Base-by-base conservation (phyloP, 2,329 filamentous ascomycete genomes). In the Ceratocystis alfenasii region DNA sequence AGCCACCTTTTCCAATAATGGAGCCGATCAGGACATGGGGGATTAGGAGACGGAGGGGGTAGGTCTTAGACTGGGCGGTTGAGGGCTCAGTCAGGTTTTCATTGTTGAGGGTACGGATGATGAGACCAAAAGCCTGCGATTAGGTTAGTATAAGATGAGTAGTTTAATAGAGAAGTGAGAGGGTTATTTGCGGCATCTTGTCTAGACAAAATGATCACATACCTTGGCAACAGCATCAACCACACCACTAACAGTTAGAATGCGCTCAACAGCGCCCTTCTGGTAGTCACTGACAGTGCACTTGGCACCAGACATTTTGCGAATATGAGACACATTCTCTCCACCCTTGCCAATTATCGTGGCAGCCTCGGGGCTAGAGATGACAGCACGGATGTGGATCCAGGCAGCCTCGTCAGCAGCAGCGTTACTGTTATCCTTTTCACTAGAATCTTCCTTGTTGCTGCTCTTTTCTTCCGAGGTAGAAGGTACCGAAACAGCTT, bases 261-360 rank as follows among this genome's bases (percentile, higher is more conserved):
- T 96, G 74, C 94, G 90, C 80, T 99, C 94, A 44, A 97, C 92
- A 65, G 94, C 94, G 70, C 94, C 94, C 74, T 95, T 90, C 71
- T 95, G 89, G 74, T 97, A 99, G 77, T 99, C 94, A 78, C 92
- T 96, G 71, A 99, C 94, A 61, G 94, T 99, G 80, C 94, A 99
- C 79, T 97, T 97, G 70, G 94, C 94, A 72, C 91, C 92, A 64
- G 94, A 96, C 78, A 96, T 82, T 75, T 90, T 90, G 71, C 94
- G 87, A 74, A 99, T 97, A 78, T 95, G 90, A 71, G 92, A 95
- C 61, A 99, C 94, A 74, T 99, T 99, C 80, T 99, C 94, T 74
- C 94, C 94, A 69, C 92, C 93, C 79, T 99, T 99, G 74, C 94
- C 94, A 76, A 99, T 99, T 70, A 96, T 90, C 62, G 94, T 99